A percentile compares a stretch with the other conserved stretches of the same genome.
Evolutionary conservation across 1,139 yeast genomes (phyloP).

Genomic region (Lodderomyces orthopsilosis): DNA sequence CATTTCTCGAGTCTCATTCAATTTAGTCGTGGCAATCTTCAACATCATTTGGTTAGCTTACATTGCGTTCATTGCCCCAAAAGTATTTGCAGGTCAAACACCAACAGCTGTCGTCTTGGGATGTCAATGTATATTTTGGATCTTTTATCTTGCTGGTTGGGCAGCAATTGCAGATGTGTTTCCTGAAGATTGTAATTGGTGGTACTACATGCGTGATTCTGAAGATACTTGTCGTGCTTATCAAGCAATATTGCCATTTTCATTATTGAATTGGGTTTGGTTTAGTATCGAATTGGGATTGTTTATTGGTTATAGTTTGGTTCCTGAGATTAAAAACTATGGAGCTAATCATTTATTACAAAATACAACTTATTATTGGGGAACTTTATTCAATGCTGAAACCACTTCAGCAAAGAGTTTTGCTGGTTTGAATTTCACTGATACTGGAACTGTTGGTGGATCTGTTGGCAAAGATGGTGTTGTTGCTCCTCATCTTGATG

Average conservation of each 20-base stretch:
- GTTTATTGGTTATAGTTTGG: constrained; percentile 19
- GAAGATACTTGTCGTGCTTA: constrained; percentile 20
- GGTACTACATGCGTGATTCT: background rate
- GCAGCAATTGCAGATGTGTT: constrained; percentile 24
- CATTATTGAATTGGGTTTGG: constrained; percentile 28
- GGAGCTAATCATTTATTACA: constrained; percentile 8
- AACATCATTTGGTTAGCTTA: constrained; percentile 24
- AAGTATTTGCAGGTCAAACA: constrained; percentile 10
- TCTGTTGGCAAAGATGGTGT: background rate
- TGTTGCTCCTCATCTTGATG: constrained; percentile 1
- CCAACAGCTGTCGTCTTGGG: constrained; percentile 18
- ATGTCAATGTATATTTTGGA: constrained; percentile 24
- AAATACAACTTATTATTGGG: constrained; percentile 9
- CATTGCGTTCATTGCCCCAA: constrained; percentile 15
- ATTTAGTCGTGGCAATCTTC: constrained; percentile 22
- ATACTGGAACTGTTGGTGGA: background rate
- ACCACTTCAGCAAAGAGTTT: background rate
- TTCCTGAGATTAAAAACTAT: constrained; percentile 19
- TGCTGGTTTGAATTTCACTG: background rate
- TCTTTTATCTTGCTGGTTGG: constrained; percentile 25
- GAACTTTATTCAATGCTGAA: constrained; percentile 5
- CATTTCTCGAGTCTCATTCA: constrained; percentile 18
- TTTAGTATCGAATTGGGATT: constrained; percentile 23
- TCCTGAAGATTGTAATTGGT: constrained; percentile 21
- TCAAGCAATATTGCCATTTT: constrained; percentile 30